These are phyloP conservation scores for Diaporthe citrichinensis DNA, from an alignment of 2,329 filamentous ascomycete genomes.

Conservation along the genomic window DNA sequence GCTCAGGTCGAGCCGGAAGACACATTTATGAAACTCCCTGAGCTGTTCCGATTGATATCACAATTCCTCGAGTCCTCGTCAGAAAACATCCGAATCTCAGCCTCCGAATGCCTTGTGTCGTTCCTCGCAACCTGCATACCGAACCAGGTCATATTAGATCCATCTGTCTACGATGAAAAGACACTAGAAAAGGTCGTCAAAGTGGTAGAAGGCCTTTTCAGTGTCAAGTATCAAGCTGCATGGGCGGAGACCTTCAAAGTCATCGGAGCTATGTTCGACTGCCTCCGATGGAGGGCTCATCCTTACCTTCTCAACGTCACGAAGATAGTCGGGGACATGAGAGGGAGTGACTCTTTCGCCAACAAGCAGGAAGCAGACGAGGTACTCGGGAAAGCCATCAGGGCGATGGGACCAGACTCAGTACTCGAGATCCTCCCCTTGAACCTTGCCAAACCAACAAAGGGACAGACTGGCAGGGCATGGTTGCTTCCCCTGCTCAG, in stretches of 20 bases:
- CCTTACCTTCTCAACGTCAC: conserved; percentile 84
- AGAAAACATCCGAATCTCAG: conserved; percentile 93
- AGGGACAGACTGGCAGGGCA: conserved; percentile 86
- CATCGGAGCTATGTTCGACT: conserved; percentile 87
- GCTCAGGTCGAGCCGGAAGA: conserved; percentile 90
- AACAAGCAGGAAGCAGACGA: conserved; percentile 96
- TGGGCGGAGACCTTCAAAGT: conserved; percentile 97
- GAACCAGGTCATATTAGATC: conserved; percentile 84
- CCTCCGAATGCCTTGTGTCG: conserved; percentile 94
- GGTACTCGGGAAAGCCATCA: conserved; percentile 88
- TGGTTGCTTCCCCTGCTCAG: conserved; percentile 95
- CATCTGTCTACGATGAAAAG: conserved; percentile 94
- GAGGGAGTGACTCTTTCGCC: conserved; percentile 88
- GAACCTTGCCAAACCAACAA: conserved; percentile 83
- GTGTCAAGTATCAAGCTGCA: conserved; percentile 91
- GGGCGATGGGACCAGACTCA: conserved; percentile 89
- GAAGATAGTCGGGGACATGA: conserved; percentile 86
- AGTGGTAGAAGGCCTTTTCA: conserved; percentile 80
- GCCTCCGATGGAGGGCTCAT: conserved; percentile 85
- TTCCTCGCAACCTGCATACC: conserved; percentile 94
- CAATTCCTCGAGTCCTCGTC: conserved; percentile 88
- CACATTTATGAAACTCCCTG: conserved; percentile 90
- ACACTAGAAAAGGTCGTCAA: conserved; percentile 84
- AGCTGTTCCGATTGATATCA: conserved; percentile 84
- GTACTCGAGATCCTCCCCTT: conserved; percentile 87